Base-by-base conservation (phyloP, 2,329 filamentous ascomycete genomes). In the Trichoderma koningii region DNA sequence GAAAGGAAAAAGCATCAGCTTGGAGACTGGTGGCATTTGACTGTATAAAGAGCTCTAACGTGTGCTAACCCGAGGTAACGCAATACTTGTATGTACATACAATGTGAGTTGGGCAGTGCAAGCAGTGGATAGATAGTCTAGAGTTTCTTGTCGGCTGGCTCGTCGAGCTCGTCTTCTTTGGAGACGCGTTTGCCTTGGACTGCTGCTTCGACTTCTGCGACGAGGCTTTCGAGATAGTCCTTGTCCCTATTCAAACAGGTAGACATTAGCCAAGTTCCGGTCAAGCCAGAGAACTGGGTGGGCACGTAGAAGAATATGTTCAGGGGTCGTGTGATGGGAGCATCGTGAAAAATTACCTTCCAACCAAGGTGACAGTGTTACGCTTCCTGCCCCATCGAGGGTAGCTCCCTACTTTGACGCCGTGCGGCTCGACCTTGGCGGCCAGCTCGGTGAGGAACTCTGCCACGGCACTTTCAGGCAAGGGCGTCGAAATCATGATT, bases 401-500 rank as follows among this genome's bases (percentile, higher is more conserved):
- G 77, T 99, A 98, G 77, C 92, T 96, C 53, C 95, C 95, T 17
- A 98, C 92, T 79, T 98, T 98, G 72, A 98, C 85, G 3, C 92
- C 93, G 72, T 85, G 87, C 0, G 87, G 80, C 74, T 87, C 89
- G 23, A 93, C 90, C 75, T 86, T 86, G 30, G 81, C 84, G 5
- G 93, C 91, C 68, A 98, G 80, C 69, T 91, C 85, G 1, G 92
- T 94, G 72, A 99, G 81, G 74, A 91, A 97, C 19, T 83, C 85
- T 14, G 95, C 94, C 38, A 97, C 87, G 19, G 85, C 85, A 76
- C 93, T 97, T 82, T 99, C 95, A 0, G 90, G 82, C 77, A 96
- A 76, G 30, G 94, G 93, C 30, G 95, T 98, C 56, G 91, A 92
- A 74, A 98, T 90, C 70, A 97, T 76, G 48, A 97, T 84, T 65